phyloP scores from a whole-genome alignment of 192 early-diverging fungal genomes.

The Cladochytrium replicatum region DNA sequence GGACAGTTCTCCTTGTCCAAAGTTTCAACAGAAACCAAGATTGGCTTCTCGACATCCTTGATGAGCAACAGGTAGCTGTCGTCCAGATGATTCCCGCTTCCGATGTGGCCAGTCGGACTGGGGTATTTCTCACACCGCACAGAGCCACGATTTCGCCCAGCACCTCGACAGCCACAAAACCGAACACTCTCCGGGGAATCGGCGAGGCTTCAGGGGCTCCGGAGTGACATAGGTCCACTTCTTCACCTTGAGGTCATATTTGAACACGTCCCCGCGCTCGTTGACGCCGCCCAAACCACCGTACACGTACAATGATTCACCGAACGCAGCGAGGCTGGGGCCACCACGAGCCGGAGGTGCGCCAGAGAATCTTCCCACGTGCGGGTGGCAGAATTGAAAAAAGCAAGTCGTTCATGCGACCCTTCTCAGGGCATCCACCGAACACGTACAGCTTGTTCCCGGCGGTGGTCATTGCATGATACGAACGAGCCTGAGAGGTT shows the following conservation, averaged over 20 bases:
- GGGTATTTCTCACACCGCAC: slow-evolving; percentile 1
- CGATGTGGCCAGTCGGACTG: neutral
- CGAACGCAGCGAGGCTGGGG: neutral
- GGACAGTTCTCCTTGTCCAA: neutral
- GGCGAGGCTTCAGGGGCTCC: neutral
- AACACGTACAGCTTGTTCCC: neutral
- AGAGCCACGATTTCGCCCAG: neutral
- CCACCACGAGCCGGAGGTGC: slow-evolving; percentile 1
- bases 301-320: neutral
- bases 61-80: slow-evolving; percentile 1
- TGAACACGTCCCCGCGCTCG: slow-evolving; percentile 1
- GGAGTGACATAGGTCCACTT: neutral
- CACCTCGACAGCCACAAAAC: neutral
- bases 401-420: slow-evolving; percentile 1
- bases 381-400: neutral
- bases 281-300: slow-evolving; percentile 3
- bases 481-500: neutral
- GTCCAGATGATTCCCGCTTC: neutral
- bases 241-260: neutral
- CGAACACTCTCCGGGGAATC: neutral
- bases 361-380: neutral
- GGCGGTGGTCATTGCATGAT: slow-evolving; percentile 3
- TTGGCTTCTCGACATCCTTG: neutral
- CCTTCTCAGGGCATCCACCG: slow-evolving; percentile 2
- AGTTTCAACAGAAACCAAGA: neutral